A percentile compares a stretch with the other conserved stretches of the same genome.
Evolutionary conservation across 139 green algal species (phyloP).

Genomic region (Desmodesmus armatus): DNA sequence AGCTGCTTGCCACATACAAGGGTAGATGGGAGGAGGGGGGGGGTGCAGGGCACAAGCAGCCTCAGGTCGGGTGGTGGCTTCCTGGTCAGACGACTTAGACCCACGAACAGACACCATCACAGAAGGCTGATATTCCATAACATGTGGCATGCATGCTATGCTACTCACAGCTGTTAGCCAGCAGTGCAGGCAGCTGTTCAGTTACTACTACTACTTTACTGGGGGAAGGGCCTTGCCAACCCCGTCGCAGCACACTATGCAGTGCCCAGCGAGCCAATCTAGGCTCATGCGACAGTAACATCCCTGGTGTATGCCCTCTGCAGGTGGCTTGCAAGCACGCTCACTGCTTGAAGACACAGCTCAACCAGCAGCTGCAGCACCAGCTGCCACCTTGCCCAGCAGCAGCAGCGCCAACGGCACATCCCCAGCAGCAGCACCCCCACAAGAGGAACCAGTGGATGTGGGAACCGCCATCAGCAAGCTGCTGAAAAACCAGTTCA

Average conservation of each 20-base stretch:
- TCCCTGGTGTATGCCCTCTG: background rate
- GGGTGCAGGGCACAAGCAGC: background rate
- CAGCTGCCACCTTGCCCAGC: background rate
- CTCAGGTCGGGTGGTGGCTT: background rate
- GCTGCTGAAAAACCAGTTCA: slow-evolving; percentile 2
- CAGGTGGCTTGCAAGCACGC: background rate
- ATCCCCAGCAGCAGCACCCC: background rate
- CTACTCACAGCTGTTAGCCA: background rate
- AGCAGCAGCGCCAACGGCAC: slow-evolving; percentile 1
- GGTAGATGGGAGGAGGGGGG: no score
- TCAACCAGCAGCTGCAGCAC: background rate
- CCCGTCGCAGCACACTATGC: no score
- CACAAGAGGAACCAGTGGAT: background rate
- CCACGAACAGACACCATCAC: background rate
- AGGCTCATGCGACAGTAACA: background rate
- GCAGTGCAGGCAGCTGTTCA: background rate
- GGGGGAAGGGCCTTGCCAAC: no score
- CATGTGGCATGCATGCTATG: background rate
- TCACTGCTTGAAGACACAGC: background rate
- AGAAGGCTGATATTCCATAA: background rate
- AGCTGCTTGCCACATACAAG: no score
- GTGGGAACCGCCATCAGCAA: background rate
- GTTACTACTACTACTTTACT: no score
- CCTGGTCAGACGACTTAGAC: background rate
- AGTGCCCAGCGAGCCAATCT: no score